A percentile compares a stretch with the other conserved stretches of the same genome.
These are phyloP conservation scores for Macaranga tanarius DNA, from an alignment of 441 rosid genomes.

Conservation along the genomic window DNA sequence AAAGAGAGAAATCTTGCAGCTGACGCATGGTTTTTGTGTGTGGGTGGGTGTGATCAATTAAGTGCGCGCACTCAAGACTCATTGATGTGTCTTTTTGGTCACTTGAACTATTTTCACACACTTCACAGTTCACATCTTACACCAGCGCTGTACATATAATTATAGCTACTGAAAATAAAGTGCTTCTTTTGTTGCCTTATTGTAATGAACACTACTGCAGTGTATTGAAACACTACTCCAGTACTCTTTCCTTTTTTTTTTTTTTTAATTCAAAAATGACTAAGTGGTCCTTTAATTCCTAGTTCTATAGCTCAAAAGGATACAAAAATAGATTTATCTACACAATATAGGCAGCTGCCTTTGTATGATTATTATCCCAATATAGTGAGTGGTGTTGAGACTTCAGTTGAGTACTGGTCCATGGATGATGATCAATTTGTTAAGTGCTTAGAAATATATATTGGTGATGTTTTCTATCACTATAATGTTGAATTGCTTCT, in stretches of 20 bases:
- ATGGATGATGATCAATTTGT: neutral
- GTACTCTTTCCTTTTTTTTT: neutral
- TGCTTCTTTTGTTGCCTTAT: neutral
- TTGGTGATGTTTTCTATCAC: neutral
- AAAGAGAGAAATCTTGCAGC: constrained; percentile 29
- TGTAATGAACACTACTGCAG: neutral
- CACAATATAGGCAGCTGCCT: neutral
- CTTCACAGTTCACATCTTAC: neutral
- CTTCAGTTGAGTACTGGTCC: neutral
- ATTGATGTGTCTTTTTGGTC: constrained; percentile 24
- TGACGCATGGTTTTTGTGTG: constrained; percentile 30
- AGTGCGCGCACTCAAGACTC: constrained; percentile 35
- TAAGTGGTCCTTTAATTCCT: constrained; percentile 8
- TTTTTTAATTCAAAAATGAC: constrained; percentile 5
- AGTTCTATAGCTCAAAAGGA: constrained; percentile 1
- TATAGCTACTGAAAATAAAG: constrained; percentile 26
- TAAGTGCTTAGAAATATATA: neutral
- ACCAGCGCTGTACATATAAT: constrained; percentile 16
- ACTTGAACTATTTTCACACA: neutral
- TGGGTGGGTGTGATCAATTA: neutral
- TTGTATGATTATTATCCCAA: neutral
- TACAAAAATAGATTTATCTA: neutral
- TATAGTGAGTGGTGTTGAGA: neutral
- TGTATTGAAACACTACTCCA: neutral
- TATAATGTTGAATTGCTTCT: neutral